A percentile compares a stretch with the other conserved stretches of the same genome.
phyloP scores from a whole-genome alignment of 1,284 basidiomycete species.

The Butyriboletus regius region DNA sequence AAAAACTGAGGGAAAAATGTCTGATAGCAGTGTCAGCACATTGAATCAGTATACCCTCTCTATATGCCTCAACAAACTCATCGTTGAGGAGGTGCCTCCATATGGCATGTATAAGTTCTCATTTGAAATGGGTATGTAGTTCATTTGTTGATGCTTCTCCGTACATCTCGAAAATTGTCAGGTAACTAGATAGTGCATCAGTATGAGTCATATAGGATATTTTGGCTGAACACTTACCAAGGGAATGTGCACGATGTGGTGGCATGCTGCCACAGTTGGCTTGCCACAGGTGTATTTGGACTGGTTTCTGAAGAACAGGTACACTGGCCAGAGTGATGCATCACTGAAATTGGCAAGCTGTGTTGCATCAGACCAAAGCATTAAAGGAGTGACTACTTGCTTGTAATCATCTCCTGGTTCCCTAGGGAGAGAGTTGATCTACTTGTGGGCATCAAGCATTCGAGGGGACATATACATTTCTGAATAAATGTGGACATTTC shows the following conservation, averaged over 20 bases:
- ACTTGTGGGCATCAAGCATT: too few species aligned
- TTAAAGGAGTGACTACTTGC: background rate
- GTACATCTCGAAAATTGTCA: conserved; percentile 18
- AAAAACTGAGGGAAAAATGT: conserved; percentile 16
- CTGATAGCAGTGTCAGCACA: conserved; percentile 18
- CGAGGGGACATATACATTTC: too few species aligned
- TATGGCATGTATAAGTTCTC: conserved; percentile 15
- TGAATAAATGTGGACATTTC: too few species aligned
- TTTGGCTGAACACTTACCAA: conserved; percentile 11
- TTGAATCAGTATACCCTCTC: conserved; percentile 21
- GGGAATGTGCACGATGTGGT: conserved; percentile 31
- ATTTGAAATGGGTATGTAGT: conserved; percentile 18
- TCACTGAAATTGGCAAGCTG: background rate
- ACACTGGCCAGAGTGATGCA: conserved; percentile 28
- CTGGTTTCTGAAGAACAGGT: conserved; percentile 6
- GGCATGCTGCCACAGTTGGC: conserved; percentile 17
- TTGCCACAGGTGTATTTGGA: conserved; percentile 4
- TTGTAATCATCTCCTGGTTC: too few species aligned
- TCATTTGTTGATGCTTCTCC: background rate
- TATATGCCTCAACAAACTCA: conserved; percentile 6
- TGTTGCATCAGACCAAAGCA: background rate
- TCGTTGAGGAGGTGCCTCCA: background rate
- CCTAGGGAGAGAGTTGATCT: too few species aligned
- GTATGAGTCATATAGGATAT: background rate
- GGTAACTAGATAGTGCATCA: conserved; percentile 10